Evolutionary conservation across 2,329 filamentous ascomycete species (phyloP).

Genomic region (Aspergillus caelatus): DNA sequence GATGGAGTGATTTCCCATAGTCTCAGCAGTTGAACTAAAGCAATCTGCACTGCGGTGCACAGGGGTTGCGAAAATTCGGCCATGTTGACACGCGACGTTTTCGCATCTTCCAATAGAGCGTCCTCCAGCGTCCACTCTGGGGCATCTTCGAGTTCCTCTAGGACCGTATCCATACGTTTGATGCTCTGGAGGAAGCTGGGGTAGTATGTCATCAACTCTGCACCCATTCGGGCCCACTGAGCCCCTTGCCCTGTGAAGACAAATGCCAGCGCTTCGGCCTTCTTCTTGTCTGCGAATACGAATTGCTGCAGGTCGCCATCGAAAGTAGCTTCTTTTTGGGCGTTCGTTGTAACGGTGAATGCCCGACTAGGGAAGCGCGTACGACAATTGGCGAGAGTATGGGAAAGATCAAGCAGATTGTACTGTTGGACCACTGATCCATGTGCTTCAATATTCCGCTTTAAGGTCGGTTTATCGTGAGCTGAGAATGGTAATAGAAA

Average conservation of each 20-base stretch:
- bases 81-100: conserved; percentile 13
- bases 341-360: no score
- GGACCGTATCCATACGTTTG: background rate
- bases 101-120: no score
- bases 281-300: no score
- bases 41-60: conserved; percentile 35
- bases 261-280: conserved; percentile 16
- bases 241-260: conserved; percentile 42
- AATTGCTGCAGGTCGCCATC: no score
- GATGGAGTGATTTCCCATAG: conserved; percentile 20
- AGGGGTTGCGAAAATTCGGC: conserved; percentile 29
- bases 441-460: no score
- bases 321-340: no score
- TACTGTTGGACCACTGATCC: no score
- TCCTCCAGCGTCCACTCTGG: conserved; percentile 9
- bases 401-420: no score
- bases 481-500: no score
- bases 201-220: conserved; percentile 22
- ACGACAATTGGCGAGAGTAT: no score
- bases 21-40: conserved; percentile 28
- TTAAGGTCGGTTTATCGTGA: no score
- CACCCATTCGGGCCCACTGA: conserved; percentile 35
- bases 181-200: conserved; percentile 19
- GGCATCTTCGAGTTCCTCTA: background rate
- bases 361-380: no score